These are phyloP conservation scores for Rubus idaeus DNA, from an alignment of 306 rosid genomes.

Conservation along the genomic window DNA sequence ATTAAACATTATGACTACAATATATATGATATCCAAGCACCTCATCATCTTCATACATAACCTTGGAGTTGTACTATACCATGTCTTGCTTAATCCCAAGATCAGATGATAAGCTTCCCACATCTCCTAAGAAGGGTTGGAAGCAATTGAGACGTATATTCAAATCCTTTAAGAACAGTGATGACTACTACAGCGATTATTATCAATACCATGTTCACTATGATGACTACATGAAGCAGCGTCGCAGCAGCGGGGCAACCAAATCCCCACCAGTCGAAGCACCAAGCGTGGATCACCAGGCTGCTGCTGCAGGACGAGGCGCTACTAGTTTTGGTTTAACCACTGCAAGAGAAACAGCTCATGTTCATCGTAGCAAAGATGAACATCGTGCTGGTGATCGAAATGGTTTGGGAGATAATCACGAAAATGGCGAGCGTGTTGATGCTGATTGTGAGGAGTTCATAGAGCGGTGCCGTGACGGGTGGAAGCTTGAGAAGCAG, in stretches of 20 bases:
- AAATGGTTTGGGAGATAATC: background rate
- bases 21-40: background rate
- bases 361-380: background rate
- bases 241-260: background rate
- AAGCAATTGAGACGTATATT: slow-evolving; percentile 6
- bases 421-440: background rate
- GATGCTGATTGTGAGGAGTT: slow-evolving; percentile 5
- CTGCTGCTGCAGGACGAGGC: background rate
- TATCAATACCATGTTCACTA: background rate
- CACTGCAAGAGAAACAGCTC: background rate
- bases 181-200: background rate
- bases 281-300: background rate
- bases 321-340: background rate
- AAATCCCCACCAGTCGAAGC: background rate
- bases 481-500: background rate
- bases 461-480: background rate
- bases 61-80: background rate
- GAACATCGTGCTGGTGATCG: background rate
- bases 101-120: slow-evolving; percentile 5
- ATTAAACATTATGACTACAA: background rate
- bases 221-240: slow-evolving; percentile 9
- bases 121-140: slow-evolving; percentile 3
- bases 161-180: slow-evolving; percentile 5
- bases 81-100: slow-evolving; percentile 6
- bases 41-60: background rate